Base-by-base conservation (phyloP, 257 asterid species). In the Solanum dulcamara region DNA sequence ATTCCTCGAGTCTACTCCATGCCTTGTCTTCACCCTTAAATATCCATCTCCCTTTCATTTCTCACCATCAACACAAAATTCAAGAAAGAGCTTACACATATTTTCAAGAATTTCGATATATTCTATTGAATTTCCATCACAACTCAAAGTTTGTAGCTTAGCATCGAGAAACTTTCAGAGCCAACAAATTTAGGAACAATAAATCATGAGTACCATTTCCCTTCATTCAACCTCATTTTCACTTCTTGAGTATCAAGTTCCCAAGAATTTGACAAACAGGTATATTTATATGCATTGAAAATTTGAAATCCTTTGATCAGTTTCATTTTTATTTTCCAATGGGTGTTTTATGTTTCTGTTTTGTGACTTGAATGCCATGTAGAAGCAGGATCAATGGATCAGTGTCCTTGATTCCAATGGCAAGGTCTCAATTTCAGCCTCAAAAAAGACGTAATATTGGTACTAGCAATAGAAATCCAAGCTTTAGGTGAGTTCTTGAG, bases 351-450 rank as follows among this genome's bases (percentile, higher is more conserved):
- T 77, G 6, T 68, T 72, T 9, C 28, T 22, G 84, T 22, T 44
- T 66, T 50, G 70, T 38, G 26, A 6, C 13, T 14, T 68, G 80
- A 20, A 46, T 6, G 33, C 30, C 77, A 14, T 20, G 40, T 53
- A 53, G 24, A 40, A 83, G 83, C 53, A 89, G 89, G 86, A 75
- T 68, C 79, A 68, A 13, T 84, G 83, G 42, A 72, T 79, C 90
- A 35, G 22, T 79, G 26, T 46, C 86, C 2, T 40, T 84, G 46
- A 14, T 77, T 48, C 55, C 84, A 38, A 79, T 35, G 85, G 88
- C 90, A 46, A 90, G 84, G 81, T 83, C 91, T 84, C 89, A 80
- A 86, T 79, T 89, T 88, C 89, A 88, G 88, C 88, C 84, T n/a
- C 85, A 83, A 10, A 80, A 12, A 30, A 86, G 86, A 74, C 88